Conservation (phyloP, 2,329 filamentous ascomycete genomes). For the Meredithiella fracta region DNA sequence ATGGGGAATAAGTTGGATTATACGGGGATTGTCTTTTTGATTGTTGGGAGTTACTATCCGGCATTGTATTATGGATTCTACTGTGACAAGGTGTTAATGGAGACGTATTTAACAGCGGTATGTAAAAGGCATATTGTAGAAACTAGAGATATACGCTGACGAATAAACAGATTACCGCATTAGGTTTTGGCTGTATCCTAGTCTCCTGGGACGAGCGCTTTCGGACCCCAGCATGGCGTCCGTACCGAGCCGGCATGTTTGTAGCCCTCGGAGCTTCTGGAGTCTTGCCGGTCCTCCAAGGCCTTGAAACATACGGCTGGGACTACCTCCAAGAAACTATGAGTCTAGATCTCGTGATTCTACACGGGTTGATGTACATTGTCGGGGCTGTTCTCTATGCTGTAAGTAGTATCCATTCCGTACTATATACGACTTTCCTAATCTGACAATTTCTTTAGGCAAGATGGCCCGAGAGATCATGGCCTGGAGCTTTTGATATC, state of each 20-base stretch:
- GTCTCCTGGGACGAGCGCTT: conserved; percentile 72
- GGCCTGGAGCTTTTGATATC: conserved; percentile 70
- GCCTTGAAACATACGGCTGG: conserved; percentile 49
- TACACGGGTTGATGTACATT: conserved; percentile 74
- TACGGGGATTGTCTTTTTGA: conserved; percentile 78
- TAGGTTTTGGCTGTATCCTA: conserved; percentile 59
- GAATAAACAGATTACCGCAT: conserved; percentile 47
- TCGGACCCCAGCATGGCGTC: conserved; percentile 66
- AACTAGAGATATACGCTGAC: not conserved
- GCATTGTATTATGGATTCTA: conserved; percentile 77
- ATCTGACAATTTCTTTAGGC: conserved; percentile 27
- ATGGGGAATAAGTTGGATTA: conserved; percentile 87
- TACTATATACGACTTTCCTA: not conserved
- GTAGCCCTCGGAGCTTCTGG: conserved; percentile 72
- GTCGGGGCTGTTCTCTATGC: conserved; percentile 75
- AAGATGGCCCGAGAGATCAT: conserved; percentile 67
- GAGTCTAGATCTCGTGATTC: conserved; percentile 61
- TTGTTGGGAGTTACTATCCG: conserved; percentile 81
- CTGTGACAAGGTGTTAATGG: conserved; percentile 48
- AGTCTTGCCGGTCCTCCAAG: conserved; percentile 68
- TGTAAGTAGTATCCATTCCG: conserved; percentile 29
- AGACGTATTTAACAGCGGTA: conserved; percentile 60
- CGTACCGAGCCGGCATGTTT: conserved; percentile 80
- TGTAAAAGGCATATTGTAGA: conserved; percentile 19
- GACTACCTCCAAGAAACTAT: conserved; percentile 52